A percentile compares a stretch with the other conserved stretches of the same genome.
Conservation (phyloP, 2,329 filamentous ascomycete species). For the Elsinoe australis region DNA sequence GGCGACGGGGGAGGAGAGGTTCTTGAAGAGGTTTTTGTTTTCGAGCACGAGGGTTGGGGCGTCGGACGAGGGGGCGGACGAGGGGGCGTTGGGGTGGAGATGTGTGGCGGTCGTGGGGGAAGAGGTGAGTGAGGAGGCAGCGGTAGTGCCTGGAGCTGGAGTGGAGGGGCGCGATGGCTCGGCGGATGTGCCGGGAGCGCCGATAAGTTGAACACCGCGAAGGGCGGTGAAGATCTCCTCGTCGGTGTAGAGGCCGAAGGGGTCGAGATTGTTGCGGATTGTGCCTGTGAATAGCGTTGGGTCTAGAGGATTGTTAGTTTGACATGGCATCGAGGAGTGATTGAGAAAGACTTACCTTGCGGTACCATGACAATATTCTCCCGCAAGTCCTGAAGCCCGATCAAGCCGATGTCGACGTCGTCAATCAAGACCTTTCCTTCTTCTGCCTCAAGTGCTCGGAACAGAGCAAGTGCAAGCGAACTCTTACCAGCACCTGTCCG, state of each 20-base stretch:
- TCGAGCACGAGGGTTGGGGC: slow-evolving; percentile 43
- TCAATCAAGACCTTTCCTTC: slow-evolving; percentile 85
- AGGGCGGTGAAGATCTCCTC: slow-evolving; percentile 83
- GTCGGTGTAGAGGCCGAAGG: slow-evolving; percentile 81
- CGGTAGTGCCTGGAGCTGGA: slow-evolving; percentile 24
- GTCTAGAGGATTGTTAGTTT: slow-evolving; percentile 44
- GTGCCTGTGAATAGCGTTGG: slow-evolving; percentile 91
- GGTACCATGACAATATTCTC: slow-evolving; percentile 96
- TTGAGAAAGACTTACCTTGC: slow-evolving; percentile 44
- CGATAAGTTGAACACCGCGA: slow-evolving; percentile 80
- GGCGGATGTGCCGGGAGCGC: slow-evolving; percentile 43
- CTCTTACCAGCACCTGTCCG: slow-evolving; percentile 95
- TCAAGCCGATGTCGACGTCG: slow-evolving; percentile 77
- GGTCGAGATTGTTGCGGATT: slow-evolving; percentile 85
- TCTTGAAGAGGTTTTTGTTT: slow-evolving; percentile 93
- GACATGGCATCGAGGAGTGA: background rate
- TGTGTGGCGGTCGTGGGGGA: slow-evolving; percentile 28
- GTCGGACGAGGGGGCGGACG: slow-evolving; percentile 27
- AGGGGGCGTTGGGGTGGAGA: slow-evolving; percentile 22
- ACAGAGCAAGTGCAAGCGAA: slow-evolving; percentile 83
- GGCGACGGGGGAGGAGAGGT: slow-evolving; percentile 72
- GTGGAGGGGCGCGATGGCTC: slow-evolving; percentile 30
- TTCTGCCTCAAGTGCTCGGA: slow-evolving; percentile 88
- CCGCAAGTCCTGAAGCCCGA: slow-evolving; percentile 87
- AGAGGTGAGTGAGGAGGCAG: slow-evolving; percentile 23